A percentile compares a stretch with the other conserved stretches of the same genome.
These are phyloP conservation scores for Yarrowia galli DNA, from an alignment of 1,139 yeast species.

Conservation along the genomic window DNA sequence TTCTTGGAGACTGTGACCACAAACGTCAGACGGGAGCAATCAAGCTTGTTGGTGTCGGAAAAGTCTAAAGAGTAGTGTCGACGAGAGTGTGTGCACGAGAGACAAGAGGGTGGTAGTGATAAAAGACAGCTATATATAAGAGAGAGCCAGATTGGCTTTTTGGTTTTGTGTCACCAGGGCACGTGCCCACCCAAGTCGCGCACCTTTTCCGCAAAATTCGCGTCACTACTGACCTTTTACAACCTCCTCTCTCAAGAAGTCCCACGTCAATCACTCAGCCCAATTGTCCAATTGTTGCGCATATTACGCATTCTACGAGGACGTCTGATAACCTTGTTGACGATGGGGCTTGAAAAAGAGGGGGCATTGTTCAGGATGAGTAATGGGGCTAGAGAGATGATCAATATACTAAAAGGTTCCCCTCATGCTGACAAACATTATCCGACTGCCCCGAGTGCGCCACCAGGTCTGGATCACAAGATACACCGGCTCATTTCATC, in stretches of 20 bases:
- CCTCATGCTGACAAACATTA: neutral
- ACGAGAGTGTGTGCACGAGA: neutral
- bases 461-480: neutral
- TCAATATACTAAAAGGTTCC: neutral
- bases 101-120: no score
- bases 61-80: constrained; percentile 6
- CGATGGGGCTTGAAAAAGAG: neutral
- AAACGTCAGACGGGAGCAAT: constrained; percentile 25
- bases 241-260: no score
- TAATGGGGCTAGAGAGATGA: neutral
- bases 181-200: neutral
- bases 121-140: no score
- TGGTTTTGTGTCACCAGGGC: neutral
- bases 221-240: no score
- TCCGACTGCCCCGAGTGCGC: neutral
- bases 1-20: neutral
- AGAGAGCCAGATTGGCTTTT: no score
- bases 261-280: constrained; percentile 18
- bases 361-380: neutral
- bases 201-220: no score
- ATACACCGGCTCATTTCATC: neutral
- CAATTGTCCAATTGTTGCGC: constrained; percentile 5
- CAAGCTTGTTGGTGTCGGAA: constrained; percentile 5
- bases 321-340: constrained; percentile 28
- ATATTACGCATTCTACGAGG: constrained; percentile 10